Evolutionary conservation across 768 basidiomycete species (phyloP).

Genomic region (Mycena leptocephala): DNA sequence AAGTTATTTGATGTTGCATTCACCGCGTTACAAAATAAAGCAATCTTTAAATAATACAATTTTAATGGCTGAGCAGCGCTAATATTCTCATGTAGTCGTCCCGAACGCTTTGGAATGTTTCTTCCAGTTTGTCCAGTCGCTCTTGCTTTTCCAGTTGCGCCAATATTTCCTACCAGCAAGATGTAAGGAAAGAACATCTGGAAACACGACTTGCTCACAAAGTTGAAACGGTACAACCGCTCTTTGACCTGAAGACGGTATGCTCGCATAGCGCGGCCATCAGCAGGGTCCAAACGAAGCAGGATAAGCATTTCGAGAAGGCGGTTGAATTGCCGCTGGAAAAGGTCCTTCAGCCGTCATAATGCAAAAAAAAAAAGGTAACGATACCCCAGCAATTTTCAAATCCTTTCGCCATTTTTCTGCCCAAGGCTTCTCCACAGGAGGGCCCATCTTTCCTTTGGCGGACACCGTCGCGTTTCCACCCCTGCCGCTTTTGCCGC

Average conservation of each 20-base stretch:
- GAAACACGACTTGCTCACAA: slow-evolving; percentile 66
- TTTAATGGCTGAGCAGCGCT: slow-evolving; percentile 57
- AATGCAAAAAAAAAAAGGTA: slow-evolving; percentile 31
- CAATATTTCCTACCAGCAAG: slow-evolving; percentile 79
- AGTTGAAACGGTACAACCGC: slow-evolving; percentile 95
- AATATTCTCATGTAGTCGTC: slow-evolving; percentile 92
- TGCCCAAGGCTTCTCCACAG: slow-evolving; percentile 82
- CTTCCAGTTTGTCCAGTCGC: slow-evolving; percentile 90
- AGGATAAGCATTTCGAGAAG: slow-evolving; percentile 94
- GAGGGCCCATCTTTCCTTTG: slow-evolving; percentile 83
- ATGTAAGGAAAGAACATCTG: not conserved
- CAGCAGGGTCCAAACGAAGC: slow-evolving; percentile 74
- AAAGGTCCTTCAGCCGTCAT: slow-evolving; percentile 9
- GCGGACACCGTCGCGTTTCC: slow-evolving; percentile 30
- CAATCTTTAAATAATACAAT: not conserved
- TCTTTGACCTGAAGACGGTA: slow-evolving; percentile 96
- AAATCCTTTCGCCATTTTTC: slow-evolving; percentile 87
- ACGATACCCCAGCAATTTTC: slow-evolving; percentile 88
- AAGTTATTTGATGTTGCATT: too few relatives aligned
- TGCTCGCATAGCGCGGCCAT: slow-evolving; percentile 69
- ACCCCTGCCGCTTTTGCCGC: slow-evolving; percentile 43
- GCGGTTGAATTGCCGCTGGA: slow-evolving; percentile 93
- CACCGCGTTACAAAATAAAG: too few relatives aligned
- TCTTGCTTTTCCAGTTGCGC: slow-evolving; percentile 92
- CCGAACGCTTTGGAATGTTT: slow-evolving; percentile 90